A percentile compares a stretch with the other conserved stretches of the same genome.
Conservation (phyloP, 1,139 yeast species). For the Geotrichum carabidarum region DNA sequence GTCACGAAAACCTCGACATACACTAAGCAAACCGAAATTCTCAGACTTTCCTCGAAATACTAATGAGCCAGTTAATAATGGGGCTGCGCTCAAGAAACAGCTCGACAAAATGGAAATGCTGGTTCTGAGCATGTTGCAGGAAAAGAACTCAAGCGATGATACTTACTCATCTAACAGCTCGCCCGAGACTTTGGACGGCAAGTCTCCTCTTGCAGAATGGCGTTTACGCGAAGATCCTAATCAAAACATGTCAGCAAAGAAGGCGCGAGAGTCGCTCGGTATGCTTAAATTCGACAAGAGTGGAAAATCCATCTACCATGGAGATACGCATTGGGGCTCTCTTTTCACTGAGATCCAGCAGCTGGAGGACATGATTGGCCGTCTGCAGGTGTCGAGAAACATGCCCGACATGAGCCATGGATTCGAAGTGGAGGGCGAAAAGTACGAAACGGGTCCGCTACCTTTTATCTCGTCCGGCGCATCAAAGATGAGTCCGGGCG, state of each 20-base stretch:
- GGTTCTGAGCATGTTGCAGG: constrained; percentile 28
- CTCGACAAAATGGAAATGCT: constrained; percentile 34
- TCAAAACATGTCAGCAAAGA: constrained; percentile 23
- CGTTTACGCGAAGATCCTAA: background rate
- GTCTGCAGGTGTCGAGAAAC: background rate
- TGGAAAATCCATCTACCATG: constrained; percentile 37
- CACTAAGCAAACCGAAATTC: constrained; percentile 4
- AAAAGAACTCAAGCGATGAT: constrained; percentile 6
- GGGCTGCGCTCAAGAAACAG: constrained; percentile 27
- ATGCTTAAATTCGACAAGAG: constrained; percentile 34
- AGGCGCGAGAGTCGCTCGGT: constrained; percentile 33
- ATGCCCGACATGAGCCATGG: background rate
- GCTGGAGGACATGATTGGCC: constrained; percentile 3
- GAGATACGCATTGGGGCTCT: constrained; percentile 38
- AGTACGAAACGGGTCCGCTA: constrained; percentile 9
- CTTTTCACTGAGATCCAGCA: constrained; percentile 31
- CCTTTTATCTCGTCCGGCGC: background rate
- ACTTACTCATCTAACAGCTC: background rate
- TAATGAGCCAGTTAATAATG: background rate
- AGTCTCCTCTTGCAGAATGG: constrained; percentile 7
- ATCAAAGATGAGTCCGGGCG: constrained; percentile 16
- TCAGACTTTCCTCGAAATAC: constrained; percentile 6
- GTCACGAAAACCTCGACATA: background rate
- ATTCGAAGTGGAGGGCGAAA: background rate
- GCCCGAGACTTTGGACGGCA: constrained; percentile 5